Base-by-base conservation (phyloP, 2,329 filamentous ascomycete genomes). In the Raffaelea albimanens region DNA sequence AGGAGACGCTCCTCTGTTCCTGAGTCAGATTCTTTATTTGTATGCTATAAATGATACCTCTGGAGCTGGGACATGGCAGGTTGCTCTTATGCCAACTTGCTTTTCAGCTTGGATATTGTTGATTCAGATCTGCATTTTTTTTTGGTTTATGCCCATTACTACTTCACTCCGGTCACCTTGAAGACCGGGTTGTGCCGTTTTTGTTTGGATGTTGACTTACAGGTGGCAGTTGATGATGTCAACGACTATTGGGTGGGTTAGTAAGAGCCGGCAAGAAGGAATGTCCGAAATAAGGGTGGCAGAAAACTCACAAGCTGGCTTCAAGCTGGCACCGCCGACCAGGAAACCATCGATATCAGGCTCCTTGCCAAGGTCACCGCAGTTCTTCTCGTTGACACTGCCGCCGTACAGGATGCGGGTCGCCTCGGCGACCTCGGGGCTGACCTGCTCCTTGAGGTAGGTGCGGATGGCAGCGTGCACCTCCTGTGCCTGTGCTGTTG, bases 321-420 rank as follows among this genome's bases (percentile, higher is more conserved):
- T 97, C 73, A 97, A 80, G 67, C 86, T 93, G 64, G 91, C 91
- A 69, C 91, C 91, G 56, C 91, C 91, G 57, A 97, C 91, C 58
- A 97, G 79, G 83, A 97, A 97, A 50, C 93, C 93, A 68, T 98
- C 93, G 67, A 98, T 95, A 69, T 98, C 93, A 55, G 80, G 67
- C 80, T 97, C 82, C 76, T 89, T 91, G 66, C 85, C 82, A 60
- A 98, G 79, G 55, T 97, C 91, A 63, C 76, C 80, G 78, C 87
- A 94, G 82, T 98, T 98, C 85, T 96, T 96, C 78, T 95, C 93
- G 65, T 78, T 94, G 61, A 98, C 93, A 61, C 85, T 93, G 64
- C 93, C 93, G 57, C 93, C 93, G 70, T 98, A 98, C 64, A 98
- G 83, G 66, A 98, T 87, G 60, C 93, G 82, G 53, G 90, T 95